Evolutionary conservation across 2,329 filamentous ascomycete genomes (phyloP).

Genomic region (Fusarium mangiferae): DNA sequence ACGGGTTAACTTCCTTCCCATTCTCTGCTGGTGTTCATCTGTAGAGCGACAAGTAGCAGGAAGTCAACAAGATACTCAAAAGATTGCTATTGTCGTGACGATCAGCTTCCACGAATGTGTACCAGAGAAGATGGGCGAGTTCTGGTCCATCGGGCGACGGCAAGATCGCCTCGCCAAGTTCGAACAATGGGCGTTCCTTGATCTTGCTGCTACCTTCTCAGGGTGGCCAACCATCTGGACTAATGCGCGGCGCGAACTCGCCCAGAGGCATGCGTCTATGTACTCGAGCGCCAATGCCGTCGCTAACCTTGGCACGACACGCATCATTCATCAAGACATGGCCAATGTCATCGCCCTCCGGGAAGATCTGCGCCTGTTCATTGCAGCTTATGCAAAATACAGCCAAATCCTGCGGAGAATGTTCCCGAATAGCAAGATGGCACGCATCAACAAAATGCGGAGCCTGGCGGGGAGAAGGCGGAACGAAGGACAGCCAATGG

Average conservation of each 20-base stretch:
- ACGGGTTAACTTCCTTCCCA: background rate
- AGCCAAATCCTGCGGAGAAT: background rate
- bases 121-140: background rate
- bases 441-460: background rate
- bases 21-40: background rate
- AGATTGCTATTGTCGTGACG: fast-evolving
- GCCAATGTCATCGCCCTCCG: background rate
- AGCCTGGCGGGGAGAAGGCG: background rate
- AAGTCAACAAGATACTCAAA: fast-evolving
- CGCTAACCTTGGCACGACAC: background rate
- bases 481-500: background rate
- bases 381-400: background rate
- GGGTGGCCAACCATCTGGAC: background rate
- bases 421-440: background rate
- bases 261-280: background rate
- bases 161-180: background rate
- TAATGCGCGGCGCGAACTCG: background rate
- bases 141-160: background rate
- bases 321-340: background rate
- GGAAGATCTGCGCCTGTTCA: background rate
- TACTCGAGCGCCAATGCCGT: background rate
- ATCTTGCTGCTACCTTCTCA: background rate
- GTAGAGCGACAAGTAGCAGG: background rate
- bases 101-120: background rate
- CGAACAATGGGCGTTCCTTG: background rate